Conservation (phyloP, 2,329 filamentous ascomycete genomes). For the Colletotrichum australisinense region DNA sequence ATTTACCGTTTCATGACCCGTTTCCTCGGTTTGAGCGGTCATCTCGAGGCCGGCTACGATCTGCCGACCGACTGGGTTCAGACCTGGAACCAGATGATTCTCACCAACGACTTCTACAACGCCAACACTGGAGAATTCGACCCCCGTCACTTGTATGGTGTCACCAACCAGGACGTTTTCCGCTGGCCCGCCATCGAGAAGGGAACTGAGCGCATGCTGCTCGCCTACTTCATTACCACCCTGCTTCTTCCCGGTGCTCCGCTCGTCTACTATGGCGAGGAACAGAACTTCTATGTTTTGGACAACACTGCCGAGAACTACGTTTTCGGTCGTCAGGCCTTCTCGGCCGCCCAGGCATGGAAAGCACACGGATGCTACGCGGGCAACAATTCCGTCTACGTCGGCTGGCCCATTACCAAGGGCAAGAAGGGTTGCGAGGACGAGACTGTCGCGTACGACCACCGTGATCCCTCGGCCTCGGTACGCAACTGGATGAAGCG, state of each 20-base stretch:
- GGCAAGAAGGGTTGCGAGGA: conserved; percentile 67
- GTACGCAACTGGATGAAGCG: conserved; percentile 70
- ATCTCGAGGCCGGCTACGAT: conserved; percentile 45
- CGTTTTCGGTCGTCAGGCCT: conserved; percentile 72
- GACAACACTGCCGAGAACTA: conserved; percentile 75
- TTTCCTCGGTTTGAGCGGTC: conserved; percentile 46
- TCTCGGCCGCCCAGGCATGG: conserved; percentile 72
- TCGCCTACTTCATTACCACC: conserved; percentile 69
- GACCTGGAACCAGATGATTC: conserved; percentile 66
- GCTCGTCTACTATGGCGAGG: conserved; percentile 71
- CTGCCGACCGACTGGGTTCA: conserved; percentile 53
- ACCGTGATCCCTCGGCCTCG: conserved; percentile 71
- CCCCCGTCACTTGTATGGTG: conserved; percentile 73
- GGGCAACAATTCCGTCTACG: conserved; percentile 66
- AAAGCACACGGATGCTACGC: conserved; percentile 73
- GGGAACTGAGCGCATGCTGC: conserved; percentile 66
- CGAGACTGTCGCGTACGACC: conserved; percentile 67
- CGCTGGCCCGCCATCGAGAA: conserved; percentile 70
- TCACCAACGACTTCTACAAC: conserved; percentile 70
- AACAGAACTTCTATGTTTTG: conserved; percentile 72
- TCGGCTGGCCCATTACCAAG: conserved; percentile 66
- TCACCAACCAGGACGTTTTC: conserved; percentile 75
- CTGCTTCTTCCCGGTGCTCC: conserved; percentile 71
- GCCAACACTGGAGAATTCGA: conserved; percentile 71
- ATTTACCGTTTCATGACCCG: conserved; percentile 44